phyloP scores from a whole-genome alignment of 202 grass and related monocot genomes.

The Brachypodium distachyon region DNA sequence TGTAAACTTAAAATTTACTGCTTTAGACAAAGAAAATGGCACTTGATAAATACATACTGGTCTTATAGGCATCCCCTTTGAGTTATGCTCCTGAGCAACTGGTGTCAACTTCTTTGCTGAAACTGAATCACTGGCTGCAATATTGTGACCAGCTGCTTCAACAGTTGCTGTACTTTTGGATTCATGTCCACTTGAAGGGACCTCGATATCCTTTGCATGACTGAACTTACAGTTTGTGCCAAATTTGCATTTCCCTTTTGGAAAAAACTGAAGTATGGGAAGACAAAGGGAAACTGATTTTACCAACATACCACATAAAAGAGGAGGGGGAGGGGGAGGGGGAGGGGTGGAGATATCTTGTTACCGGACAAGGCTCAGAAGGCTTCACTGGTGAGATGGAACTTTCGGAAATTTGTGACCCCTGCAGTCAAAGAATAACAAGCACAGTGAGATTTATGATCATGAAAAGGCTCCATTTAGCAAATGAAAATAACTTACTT shows the following conservation, averaged over 20 bases:
- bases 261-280: slow-evolving; percentile 48
- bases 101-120: slow-evolving; percentile 26
- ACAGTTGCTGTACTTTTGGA: slow-evolving; percentile 14
- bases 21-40: background rate
- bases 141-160: slow-evolving; percentile 24
- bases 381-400: slow-evolving; percentile 49
- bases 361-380: slow-evolving; percentile 68
- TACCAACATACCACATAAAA: background rate
- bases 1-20: slow-evolving; percentile 14
- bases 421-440: slow-evolving; percentile 32
- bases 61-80: slow-evolving; percentile 81
- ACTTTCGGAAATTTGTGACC: slow-evolving; percentile 20
- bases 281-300: slow-evolving; percentile 15
- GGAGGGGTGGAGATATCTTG: background rate
- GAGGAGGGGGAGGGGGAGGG: background rate
- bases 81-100: slow-evolving; percentile 48
- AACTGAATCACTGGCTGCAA: slow-evolving; percentile 19
- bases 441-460: background rate
- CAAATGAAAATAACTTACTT: slow-evolving; percentile 31
- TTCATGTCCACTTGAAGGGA: slow-evolving; percentile 32
- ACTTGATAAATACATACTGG: slow-evolving; percentile 44
- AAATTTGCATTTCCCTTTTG: slow-evolving; percentile 83
- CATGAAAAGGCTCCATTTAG: background rate
- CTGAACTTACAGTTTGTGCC: slow-evolving; percentile 63
- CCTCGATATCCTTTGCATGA: slow-evolving; percentile 63